Evolutionary conservation across 495 filamentous ascomycete species (phyloP), one percentile per base, ranked within the genome.

Genomic region (Tetracladium setigerum): DNA sequence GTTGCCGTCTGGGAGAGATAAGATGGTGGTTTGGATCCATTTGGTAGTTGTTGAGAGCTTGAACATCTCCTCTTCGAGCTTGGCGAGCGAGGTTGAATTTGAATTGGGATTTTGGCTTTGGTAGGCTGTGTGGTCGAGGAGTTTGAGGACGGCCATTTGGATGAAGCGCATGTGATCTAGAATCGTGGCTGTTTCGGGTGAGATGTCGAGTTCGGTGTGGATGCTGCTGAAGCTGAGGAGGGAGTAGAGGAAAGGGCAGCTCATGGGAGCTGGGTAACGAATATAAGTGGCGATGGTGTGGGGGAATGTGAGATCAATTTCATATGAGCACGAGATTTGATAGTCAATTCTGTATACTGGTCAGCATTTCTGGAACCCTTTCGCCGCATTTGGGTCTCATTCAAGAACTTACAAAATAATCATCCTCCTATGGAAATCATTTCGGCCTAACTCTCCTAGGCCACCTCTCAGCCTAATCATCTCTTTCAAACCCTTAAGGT

Each of bases 141-240:
- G 40, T 14, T 32, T 46, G 16, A 46, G 30, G 4, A 44, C 19
- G 2, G 52, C 34, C 1, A 9, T 5, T 5, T 46, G 8, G 7
- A 54, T 14, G 38, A 49, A 54, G 6, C 42, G 41, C 41, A 54
- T 54, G 46, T 54, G 41, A 14, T 54, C 52, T 13, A 54, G 38
- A 14, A 54, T 54, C 13, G 19, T 30, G 3, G 52, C 52, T 30
- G 52, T 50, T 24, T 49, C 41, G 33, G 24, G 24, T 30, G 31
- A 37, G 14, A 54, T 46, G 31, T 41, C 16, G 14, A 50, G 41
- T 13, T 35, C 30, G 8, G 38, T 38, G 0, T 14, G 15, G 3
- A 11, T 47, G 15, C 7, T 19, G 10, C 8, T 2, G 27, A 50
- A 54, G 16, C 27, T 30, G 7, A 7, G 37, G 0, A 9, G 5